A percentile compares a stretch with the other conserved stretches of the same genome.
Evolutionary conservation across 163 green algal species (phyloP).

Genomic region (Coccomyxa subellipsoidea): DNA sequence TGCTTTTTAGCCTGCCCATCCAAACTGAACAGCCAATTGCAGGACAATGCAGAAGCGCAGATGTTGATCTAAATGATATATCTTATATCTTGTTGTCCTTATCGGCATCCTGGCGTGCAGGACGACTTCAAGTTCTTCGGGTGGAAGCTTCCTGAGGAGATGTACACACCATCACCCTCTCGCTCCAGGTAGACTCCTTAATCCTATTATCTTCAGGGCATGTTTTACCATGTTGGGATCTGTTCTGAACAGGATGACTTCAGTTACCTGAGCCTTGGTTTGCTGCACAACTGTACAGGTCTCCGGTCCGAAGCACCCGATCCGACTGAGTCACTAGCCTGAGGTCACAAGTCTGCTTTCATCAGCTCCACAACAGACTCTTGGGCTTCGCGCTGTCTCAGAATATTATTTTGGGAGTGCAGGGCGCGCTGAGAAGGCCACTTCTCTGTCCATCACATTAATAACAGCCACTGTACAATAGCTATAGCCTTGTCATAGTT

Average conservation of each 20-base stretch:
- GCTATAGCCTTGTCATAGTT: no score
- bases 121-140: conserved; percentile 35
- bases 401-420: neutral
- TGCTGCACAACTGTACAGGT: neutral
- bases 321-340: neutral
- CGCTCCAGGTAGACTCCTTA: neutral
- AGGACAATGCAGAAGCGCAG: no score
- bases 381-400: neutral
- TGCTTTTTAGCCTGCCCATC: no score
- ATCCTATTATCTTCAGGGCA: no score
- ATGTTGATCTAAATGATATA: no score
- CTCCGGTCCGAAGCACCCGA: neutral
- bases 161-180: neutral
- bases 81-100: no score
- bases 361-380: neutral
- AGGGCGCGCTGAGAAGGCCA: neutral
- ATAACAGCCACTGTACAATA: no score
- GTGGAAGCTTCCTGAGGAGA: conserved; percentile 34
- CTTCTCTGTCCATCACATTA: no score
- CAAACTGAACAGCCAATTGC: no score
- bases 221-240: neutral
- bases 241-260: neutral
- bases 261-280: neutral
- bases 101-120: no score
- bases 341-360: neutral